These are phyloP conservation scores for Vitis rupestris DNA, from an alignment of 164 flowering plant genomes.

Conservation along the genomic window DNA sequence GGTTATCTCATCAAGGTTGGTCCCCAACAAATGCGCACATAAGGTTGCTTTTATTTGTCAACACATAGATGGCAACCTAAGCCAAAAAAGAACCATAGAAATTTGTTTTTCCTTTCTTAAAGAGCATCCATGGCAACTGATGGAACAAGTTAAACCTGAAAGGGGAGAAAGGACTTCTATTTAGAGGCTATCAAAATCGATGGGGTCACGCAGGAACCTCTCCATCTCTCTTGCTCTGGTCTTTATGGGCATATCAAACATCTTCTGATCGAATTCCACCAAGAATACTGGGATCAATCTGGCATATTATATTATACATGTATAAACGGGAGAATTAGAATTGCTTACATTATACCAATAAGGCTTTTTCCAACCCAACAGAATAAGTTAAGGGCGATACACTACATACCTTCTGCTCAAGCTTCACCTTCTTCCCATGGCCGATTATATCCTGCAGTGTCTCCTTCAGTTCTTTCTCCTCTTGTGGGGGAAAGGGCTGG, in stretches of 20 bases:
- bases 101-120: too few species aligned
- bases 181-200: slow-evolving; percentile 29
- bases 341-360: background rate
- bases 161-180: background rate
- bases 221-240: slow-evolving; percentile 78
- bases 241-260: slow-evolving; percentile 72
- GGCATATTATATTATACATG: slow-evolving; percentile 2
- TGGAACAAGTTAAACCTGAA: too few species aligned
- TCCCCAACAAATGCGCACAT: too few species aligned
- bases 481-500: slow-evolving; percentile 75
- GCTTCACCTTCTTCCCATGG: slow-evolving; percentile 56
- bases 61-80: too few species aligned
- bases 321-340: background rate
- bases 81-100: too few species aligned
- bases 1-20: too few species aligned
- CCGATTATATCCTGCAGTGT: slow-evolving; percentile 72
- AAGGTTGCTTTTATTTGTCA: too few species aligned
- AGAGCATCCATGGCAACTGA: too few species aligned
- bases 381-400: background rate
- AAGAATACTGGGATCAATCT: slow-evolving; percentile 72
- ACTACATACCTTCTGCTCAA: slow-evolving; percentile 70
- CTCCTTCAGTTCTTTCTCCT: slow-evolving; percentile 80
- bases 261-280: slow-evolving; percentile 69
- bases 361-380: too few species aligned
- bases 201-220: slow-evolving; percentile 63